Evolutionary conservation across 331 rosid species (phyloP), one percentile per base, ranked within the genome.

Genomic region (Rhamnella rubrinervis): DNA sequence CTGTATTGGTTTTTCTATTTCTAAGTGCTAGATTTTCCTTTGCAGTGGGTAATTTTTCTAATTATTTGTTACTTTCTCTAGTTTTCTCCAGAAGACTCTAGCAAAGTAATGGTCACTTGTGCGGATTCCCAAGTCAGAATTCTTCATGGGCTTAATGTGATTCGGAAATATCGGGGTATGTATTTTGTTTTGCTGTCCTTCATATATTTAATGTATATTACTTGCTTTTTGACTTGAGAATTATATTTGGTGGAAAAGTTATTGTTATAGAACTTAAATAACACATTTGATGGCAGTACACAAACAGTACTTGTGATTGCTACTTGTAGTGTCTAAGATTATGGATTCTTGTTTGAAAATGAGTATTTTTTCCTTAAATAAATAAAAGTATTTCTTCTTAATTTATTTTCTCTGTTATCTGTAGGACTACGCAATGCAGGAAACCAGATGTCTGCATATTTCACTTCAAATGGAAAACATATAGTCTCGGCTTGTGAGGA

Each of bases 391-490:
- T 31, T 31, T 31, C 35, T 31, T 38, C 44, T 61, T 72, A 61
- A 53, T 25, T 53, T 44, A 31, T 28, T 59, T 70, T 71, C 12
- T 50, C 16, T 56, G 77, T 71, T 76, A 72, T 72, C 62, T 74
- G 20, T 60, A 91, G 99, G 95, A 65, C 73, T 71, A 56, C 77
- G 86, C 12, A 77, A 65, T 60, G 46, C 86, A 0, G 97, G 93
- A 80, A 85, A 80, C 80, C 89, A 81, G 49, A 65, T 62, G 69
- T 75, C 92, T 67, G 99, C 97, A 6, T 77, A 84, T 18, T 80
- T 91, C 74, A 86, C 99, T 73, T 87, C 96, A 18, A 90, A 95
- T 61, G 99, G 99, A 77, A 89, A 89, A 82, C 97, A 91, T 73
- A 85, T 95, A 65, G 70, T 95, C 84, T 87, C 99, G 1, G 96